Percentiles rank a stretch among this genome's conserved stretches.
These are phyloP conservation scores for Echria macrotheca DNA, from an alignment of 495 filamentous ascomycete species.

Conservation along the genomic window DNA sequence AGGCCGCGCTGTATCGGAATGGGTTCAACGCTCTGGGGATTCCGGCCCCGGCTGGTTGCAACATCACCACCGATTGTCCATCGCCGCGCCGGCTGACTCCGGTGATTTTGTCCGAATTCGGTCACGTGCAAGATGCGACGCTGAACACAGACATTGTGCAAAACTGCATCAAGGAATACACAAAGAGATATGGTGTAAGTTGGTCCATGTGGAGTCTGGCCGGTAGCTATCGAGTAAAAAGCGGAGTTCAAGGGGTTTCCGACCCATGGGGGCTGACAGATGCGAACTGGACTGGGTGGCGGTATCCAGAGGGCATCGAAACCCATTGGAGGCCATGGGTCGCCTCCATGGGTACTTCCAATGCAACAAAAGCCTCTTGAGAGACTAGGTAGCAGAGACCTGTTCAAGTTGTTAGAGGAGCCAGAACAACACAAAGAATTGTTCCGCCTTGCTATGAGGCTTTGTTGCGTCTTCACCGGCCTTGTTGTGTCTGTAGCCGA, in stretches of 20 bases:
- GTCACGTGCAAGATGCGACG: constrained; percentile 33
- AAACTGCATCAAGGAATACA: constrained; percentile 41
- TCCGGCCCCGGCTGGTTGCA: constrained; percentile 29
- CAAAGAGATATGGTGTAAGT: constrained; percentile 41
- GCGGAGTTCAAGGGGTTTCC: constrained; percentile 40
- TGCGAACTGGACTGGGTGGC: constrained; percentile 38
- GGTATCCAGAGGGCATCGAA: constrained; percentile 27
- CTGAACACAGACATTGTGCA: constrained; percentile 39
- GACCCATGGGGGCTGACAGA: constrained; percentile 45
- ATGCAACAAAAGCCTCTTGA: too few relatives aligned
- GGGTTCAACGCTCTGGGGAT: constrained; percentile 46
- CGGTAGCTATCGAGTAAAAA: constrained; percentile 34
- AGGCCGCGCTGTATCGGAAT: constrained; percentile 38
- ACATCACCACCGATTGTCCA: constrained; percentile 19
- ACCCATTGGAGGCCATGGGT: constrained; percentile 38
- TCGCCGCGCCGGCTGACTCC: constrained; percentile 31
- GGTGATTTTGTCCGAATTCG: constrained; percentile 48
- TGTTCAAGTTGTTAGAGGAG: too few relatives aligned
- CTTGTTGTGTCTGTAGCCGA: too few relatives aligned
- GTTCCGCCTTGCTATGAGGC: too few relatives aligned
- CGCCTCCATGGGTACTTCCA: constrained; percentile 25
- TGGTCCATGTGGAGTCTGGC: constrained; percentile 53
- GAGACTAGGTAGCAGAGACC: too few relatives aligned
- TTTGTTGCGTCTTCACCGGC: too few relatives aligned
- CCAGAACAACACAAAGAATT: too few relatives aligned